These are phyloP conservation scores for Linnemannia schmuckeri DNA, from an alignment of 192 early-diverging fungal species.

Conservation along the genomic window DNA sequence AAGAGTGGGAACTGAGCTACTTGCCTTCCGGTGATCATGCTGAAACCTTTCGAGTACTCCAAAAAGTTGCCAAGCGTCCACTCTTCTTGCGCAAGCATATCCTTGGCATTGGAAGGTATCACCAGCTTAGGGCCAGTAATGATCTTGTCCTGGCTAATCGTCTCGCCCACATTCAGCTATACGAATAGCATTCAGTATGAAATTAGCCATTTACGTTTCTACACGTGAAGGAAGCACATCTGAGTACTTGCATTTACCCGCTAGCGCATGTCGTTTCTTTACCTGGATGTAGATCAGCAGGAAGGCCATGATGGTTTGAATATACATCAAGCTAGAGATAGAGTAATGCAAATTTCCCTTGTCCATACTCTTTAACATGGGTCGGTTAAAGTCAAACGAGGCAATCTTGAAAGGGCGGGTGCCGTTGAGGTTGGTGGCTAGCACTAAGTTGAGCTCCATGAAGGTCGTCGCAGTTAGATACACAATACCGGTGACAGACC, in stretches of 20 bases:
- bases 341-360: constrained; percentile 26
- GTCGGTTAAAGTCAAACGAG: constrained; percentile 33
- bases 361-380: background rate
- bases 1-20: background rate
- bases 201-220: background rate
- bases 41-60: background rate
- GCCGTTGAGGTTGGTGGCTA: constrained; percentile 17
- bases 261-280: background rate
- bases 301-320: constrained; percentile 31
- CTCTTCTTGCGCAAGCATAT: constrained; percentile 33
- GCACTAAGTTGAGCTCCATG: background rate
- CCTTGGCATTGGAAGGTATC: constrained; percentile 20
- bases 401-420: constrained; percentile 35
- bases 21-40: constrained; percentile 46
- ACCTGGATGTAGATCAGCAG: constrained; percentile 45
- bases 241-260: background rate
- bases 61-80: constrained; percentile 9
- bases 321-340: constrained; percentile 34
- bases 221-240: background rate
- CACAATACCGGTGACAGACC: constrained; percentile 30
- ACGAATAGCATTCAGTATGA: background rate
- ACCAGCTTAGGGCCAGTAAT: constrained; percentile 39
- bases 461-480: constrained; percentile 25
- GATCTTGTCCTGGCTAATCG: constrained; percentile 25
- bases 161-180: constrained; percentile 38